These are phyloP conservation scores for Colletotrichum truncatum DNA, from an alignment of 2,329 filamentous ascomycete genomes.

Conservation along the genomic window DNA sequence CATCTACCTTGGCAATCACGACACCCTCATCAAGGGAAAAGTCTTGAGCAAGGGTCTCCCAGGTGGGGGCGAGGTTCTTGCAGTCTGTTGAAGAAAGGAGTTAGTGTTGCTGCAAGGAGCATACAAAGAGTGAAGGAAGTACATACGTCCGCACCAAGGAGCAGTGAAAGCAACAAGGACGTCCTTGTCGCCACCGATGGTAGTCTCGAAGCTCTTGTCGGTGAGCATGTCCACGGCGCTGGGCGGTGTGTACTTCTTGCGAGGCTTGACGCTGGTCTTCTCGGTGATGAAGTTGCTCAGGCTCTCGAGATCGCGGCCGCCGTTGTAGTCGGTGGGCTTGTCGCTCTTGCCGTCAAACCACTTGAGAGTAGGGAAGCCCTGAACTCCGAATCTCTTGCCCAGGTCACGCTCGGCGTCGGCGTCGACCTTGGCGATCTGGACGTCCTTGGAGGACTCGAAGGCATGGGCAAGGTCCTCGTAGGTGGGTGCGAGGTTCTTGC, in stretches of 20 bases:
- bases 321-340: constrained; percentile 84
- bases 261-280: constrained; percentile 86
- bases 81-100: constrained; percentile 72
- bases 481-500: constrained; percentile 94
- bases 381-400: constrained; percentile 86
- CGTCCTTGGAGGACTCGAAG: constrained; percentile 76
- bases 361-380: constrained; percentile 97
- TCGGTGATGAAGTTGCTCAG: constrained; percentile 82
- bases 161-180: constrained; percentile 97
- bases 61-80: constrained; percentile 90
- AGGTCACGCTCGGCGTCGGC: constrained; percentile 88
- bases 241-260: constrained; percentile 76
- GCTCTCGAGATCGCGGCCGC: constrained; percentile 88
- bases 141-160: constrained; percentile 97
- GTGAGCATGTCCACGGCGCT: constrained; percentile 84
- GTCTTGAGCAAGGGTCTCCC: constrained; percentile 86
- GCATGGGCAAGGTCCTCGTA: constrained; percentile 88
- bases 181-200: constrained; percentile 85
- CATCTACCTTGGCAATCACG: constrained; percentile 93
- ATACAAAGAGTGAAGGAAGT: constrained; percentile 8
- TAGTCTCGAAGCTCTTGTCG: constrained; percentile 79
- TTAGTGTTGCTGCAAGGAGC: constrained; percentile 20
- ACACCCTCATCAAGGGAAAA: constrained; percentile 83
- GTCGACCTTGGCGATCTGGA: constrained; percentile 95
- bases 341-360: constrained; percentile 97